These are phyloP conservation scores for Colletotrichum tropicale DNA, from an alignment of 2,329 filamentous ascomycete genomes.

Conservation along the genomic window DNA sequence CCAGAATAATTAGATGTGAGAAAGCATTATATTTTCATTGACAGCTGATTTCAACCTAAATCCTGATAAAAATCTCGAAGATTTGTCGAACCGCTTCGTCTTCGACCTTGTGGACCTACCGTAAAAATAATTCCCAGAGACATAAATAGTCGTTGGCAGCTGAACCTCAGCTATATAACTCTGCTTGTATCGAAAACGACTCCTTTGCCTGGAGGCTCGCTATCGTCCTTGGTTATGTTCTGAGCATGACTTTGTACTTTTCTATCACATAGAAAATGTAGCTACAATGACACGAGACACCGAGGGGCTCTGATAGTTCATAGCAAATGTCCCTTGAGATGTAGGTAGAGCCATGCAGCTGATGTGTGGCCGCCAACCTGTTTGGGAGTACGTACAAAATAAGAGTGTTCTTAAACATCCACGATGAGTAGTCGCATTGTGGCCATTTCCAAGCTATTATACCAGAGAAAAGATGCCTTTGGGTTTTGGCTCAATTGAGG, in stretches of 20 bases:
- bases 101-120: background rate
- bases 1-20: background rate
- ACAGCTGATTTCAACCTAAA: background rate
- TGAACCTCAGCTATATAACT: background rate
- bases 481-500: background rate
- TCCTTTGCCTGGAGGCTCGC: too few species aligned
- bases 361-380: background rate
- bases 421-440: background rate
- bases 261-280: background rate
- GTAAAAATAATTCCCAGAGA: accelerated
- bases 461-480: background rate
- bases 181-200: background rate
- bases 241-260: background rate
- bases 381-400: background rate
- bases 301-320: accelerated
- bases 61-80: background rate
- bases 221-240: too few species aligned
- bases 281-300: background rate
- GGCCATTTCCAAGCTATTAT: background rate
- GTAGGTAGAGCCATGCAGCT: background rate
- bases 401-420: background rate
- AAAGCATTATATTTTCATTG: background rate
- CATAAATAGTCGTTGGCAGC: accelerated
- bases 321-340: background rate
- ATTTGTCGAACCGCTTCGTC: background rate